Evolutionary conservation across 768 basidiomycete genomes (phyloP).

Genomic region (Rhodosporidiobolus sp.): DNA sequence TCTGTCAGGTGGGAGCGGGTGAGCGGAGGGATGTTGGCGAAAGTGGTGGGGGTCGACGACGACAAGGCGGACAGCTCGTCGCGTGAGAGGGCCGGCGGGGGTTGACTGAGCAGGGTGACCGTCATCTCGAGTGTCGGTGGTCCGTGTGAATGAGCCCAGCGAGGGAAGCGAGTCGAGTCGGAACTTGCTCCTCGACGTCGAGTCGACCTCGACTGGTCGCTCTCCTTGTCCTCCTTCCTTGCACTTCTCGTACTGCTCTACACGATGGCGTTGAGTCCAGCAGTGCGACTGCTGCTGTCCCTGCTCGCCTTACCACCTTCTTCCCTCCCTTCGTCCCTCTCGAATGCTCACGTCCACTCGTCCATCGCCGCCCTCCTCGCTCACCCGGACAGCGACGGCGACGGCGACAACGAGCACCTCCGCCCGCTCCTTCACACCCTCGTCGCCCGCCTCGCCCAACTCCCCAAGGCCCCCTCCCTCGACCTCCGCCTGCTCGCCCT

Average conservation of each 20-base stretch:
- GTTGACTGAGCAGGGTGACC: constrained; percentile 46
- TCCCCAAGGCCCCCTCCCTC: background rate
- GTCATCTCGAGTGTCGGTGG: constrained; percentile 17
- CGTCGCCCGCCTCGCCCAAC: constrained; percentile 7
- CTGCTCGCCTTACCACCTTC: background rate
- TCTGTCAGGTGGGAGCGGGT: constrained; percentile 69
- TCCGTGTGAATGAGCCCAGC: no score
- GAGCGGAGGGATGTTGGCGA: constrained; percentile 78
- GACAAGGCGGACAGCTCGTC: constrained; percentile 69
- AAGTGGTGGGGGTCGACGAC: constrained; percentile 78
- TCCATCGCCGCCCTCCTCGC: background rate
- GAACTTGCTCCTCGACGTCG: no score
- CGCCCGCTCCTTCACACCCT: constrained; percentile 15
- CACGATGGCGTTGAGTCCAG: no score
- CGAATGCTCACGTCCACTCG: background rate
- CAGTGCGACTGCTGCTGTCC: background rate
- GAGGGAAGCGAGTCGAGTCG: no score
- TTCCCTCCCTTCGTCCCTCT: constrained; percentile 3
- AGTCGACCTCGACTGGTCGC: no score
- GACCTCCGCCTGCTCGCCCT: constrained; percentile 15
- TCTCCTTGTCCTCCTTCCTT: no score
- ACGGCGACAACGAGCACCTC: background rate
- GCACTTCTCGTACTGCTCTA: no score
- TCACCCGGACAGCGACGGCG: background rate
- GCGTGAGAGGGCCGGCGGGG: constrained; percentile 56